Evolutionary conservation across 495 filamentous ascomycete genomes (phyloP).

Genomic region (Neurospora discreta): DNA sequence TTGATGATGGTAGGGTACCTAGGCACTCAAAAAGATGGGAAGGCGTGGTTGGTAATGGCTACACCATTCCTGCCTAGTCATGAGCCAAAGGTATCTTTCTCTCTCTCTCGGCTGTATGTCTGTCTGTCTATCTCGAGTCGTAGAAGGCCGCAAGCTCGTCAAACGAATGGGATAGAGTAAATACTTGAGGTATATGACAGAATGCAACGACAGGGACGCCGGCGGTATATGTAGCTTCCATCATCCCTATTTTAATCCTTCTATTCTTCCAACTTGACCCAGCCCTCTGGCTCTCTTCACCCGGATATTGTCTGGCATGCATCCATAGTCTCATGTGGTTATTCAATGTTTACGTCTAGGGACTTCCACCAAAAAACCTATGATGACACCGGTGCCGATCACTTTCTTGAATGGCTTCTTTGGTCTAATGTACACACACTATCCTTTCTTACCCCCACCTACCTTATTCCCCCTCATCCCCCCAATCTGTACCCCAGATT

Average conservation of each 20-base stretch:
- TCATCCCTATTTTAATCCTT: background rate
- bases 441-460: background rate
- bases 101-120: background rate
- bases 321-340: background rate
- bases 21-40: background rate
- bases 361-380: background rate
- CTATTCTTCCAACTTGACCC: background rate
- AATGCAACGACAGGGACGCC: background rate
- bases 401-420: background rate
- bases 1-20: background rate
- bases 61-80: background rate
- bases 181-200: background rate
- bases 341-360: background rate
- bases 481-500: background rate
- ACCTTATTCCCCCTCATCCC: background rate
- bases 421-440: too few relatives aligned
- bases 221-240: background rate
- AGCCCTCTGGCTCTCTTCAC: background rate
- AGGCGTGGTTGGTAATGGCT: background rate
- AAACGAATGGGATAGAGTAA: background rate
- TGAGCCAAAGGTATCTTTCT: background rate
- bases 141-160: background rate
- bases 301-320: background rate
- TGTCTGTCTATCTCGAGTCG: background rate
- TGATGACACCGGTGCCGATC: background rate